Base-by-base conservation (phyloP, 192 early-diverging fungal species). In the Coemansia sp. region DNA sequence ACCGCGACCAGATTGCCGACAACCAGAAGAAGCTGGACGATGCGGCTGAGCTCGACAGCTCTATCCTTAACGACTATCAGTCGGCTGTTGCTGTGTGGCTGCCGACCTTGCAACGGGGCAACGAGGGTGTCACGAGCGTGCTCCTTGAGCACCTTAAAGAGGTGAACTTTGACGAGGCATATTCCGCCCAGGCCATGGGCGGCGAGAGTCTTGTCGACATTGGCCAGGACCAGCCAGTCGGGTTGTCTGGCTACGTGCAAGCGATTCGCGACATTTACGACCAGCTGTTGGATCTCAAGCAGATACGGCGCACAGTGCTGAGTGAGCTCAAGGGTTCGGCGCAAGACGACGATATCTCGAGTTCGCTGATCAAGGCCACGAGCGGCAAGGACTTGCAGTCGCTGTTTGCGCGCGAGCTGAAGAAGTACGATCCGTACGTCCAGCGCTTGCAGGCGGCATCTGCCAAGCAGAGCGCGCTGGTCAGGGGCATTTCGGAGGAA, bases 321-420 rank as follows among this genome's bases (percentile, higher is more conserved):
- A 65, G 66, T 6, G 88, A 89, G 65, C 81, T 84, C 50, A 84
- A 84, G 67, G 37, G 61, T 1, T 38, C 65, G 18, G 68, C 91
- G 1, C 89, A 89, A 52, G 80, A 93, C 59, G 96, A 99, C 77
- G 95, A 99, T 64, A 97, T 97, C 45, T 73, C 74, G 9, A 57
- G 61, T 31, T n/a, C 55, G 26, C 65, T 82, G 16, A 62, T 77
- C 55, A 82, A 77, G 65, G 39, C 68, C 20, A 62, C 71, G 6
- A 91, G 90, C 21, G 85, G 86, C 16, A 89, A 93, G 62, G 89
- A 91, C 61, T 86, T 92, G 38, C 95, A 97, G 75, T 89, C 94
- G 59, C 75, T 99, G 23, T 97, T 99, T 87, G 86, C 89, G 8
- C 85, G 87, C 55, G 95, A 99, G 77, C 82, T 99, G 41, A 89